Evolutionary conservation across 768 basidiomycete genomes (phyloP), one percentile per base, ranked within the genome.

Genomic region (Amanita phalloides): DNA sequence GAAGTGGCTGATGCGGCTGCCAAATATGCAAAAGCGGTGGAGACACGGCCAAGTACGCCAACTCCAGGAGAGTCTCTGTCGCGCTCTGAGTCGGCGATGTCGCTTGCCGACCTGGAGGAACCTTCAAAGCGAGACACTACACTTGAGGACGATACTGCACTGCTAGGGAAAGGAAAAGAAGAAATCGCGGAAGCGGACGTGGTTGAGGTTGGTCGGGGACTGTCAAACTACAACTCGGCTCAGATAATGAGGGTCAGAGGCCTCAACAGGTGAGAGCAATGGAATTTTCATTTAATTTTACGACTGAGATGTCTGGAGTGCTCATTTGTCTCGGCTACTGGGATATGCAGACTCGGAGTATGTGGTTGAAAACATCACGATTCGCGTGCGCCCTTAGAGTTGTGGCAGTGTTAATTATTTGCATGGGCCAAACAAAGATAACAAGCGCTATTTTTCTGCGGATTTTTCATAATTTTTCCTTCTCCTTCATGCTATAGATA

Each of bases 301-400:
- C 51, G 41, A 57, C 54, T 58, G 49, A 58, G 30, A 53, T 0
- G 44, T 47, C 55, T 49, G 5, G 62, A 98, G 95, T 57, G 84
- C 90, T 1, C 76, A 87, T 48, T 81, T 99, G 36, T 71, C 84
- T 7, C 78, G 82, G 54, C 60, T 93, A 5, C 66, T 99, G 45
- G 95, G 93, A 2, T 98, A 99, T 65, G 89, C 88, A 11, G 96
- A 99, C 62, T 88, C 90, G 25, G 96, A 98, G 64, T 89, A 98
- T 68, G 93, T 98, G 45, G 94, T 95, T 5, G 96, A 98, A 62
- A 90, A 93, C 61, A 84, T 96, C 60, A 91, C 89, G 2, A 86
- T 95, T 48, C 76, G 84, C 49, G 63, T 79, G 38, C 72, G 75
- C 9, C 76, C 80, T 36, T 75, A 56, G 57, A 58, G 30, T n/a